Conservation (phyloP, 2,329 filamentous ascomycete species). For the Fusarium redolens region DNA sequence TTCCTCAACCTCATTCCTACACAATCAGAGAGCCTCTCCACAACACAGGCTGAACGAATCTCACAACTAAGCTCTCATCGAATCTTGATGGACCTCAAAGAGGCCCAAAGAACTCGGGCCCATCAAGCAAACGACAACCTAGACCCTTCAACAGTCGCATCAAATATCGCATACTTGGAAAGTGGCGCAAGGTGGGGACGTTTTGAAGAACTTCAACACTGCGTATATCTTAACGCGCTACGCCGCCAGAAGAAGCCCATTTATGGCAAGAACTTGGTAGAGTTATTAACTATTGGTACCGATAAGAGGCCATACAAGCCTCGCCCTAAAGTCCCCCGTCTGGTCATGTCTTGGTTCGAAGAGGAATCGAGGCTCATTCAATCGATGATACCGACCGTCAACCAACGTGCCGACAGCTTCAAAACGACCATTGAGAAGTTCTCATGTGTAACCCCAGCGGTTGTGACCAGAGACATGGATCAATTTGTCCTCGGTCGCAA, state of each 20-base stretch:
- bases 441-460: conserved; percentile 90
- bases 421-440: conserved; percentile 86
- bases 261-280: conserved; percentile 83
- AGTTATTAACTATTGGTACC: conserved; percentile 74
- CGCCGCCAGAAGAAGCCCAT: conserved; percentile 84
- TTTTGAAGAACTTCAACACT: conserved; percentile 83
- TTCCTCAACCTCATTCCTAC: conserved; percentile 85
- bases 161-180: conserved; percentile 78
- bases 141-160: conserved; percentile 74
- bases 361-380: conserved; percentile 73
- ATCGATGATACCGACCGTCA: conserved; percentile 78
- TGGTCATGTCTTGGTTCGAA: conserved; percentile 80
- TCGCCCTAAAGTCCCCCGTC: conserved; percentile 69
- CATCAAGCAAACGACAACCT: conserved; percentile 66
- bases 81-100: conserved; percentile 75
- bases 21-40: conserved; percentile 74
- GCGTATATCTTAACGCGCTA: conserved; percentile 82
- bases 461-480: conserved; percentile 82
- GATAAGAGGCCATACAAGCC: conserved; percentile 69
- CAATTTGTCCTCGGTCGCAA: conserved; percentile 72
- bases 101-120: conserved; percentile 73
- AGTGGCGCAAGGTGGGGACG: conserved; percentile 75
- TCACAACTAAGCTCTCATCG: conserved; percentile 77
- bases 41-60: conserved; percentile 63
- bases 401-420: conserved; percentile 77